Percentiles rank a stretch among this genome's conserved stretches.
phyloP scores from a whole-genome alignment of 1,284 basidiomycete genomes.

The Coniferiporia sulphurascens region DNA sequence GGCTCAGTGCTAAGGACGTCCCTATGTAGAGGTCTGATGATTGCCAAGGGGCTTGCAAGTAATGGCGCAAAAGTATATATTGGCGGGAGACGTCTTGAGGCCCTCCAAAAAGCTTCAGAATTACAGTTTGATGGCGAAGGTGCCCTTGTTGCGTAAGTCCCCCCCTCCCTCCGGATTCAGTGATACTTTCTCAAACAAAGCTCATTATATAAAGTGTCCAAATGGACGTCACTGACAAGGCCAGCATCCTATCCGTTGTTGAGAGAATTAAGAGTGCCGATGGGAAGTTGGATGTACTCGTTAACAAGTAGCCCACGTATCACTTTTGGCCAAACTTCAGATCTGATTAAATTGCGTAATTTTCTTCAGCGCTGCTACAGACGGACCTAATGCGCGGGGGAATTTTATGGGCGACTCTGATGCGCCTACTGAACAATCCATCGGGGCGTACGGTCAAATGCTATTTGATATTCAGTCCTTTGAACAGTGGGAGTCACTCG shows the following conservation, averaged over 20 bases:
- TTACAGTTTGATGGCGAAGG: slow-evolving; percentile 8
- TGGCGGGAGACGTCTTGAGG: slow-evolving; percentile 27
- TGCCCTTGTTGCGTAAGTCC: background rate
- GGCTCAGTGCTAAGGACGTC: background rate
- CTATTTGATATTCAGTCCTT: slow-evolving; percentile 28
- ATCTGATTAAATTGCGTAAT: background rate
- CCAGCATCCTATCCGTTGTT: slow-evolving; percentile 27
- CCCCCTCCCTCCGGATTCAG: background rate
- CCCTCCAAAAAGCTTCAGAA: slow-evolving; percentile 24
- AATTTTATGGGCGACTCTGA: slow-evolving; percentile 16
- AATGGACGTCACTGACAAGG: slow-evolving; percentile 29
- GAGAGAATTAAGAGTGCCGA: slow-evolving; percentile 24
- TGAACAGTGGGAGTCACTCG: slow-evolving; percentile 25
- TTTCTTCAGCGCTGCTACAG: slow-evolving; percentile 23
- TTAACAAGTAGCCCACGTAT: slow-evolving; percentile 28
- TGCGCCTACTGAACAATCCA: slow-evolving; percentile 18
- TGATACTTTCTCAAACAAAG: background rate
- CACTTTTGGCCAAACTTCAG: background rate
- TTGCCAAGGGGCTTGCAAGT: slow-evolving; percentile 35
- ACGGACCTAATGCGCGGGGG: slow-evolving; percentile 19
- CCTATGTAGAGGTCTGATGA: slow-evolving; percentile 32
- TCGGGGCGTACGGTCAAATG: slow-evolving; percentile 22
- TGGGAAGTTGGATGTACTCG: slow-evolving; percentile 30
- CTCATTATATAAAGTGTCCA: background rate
- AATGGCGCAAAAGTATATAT: slow-evolving; percentile 45